Percentiles rank a stretch among this genome's conserved stretches.
Conservation (phyloP, 257 asterid species). For the Solanum rostratum region DNA sequence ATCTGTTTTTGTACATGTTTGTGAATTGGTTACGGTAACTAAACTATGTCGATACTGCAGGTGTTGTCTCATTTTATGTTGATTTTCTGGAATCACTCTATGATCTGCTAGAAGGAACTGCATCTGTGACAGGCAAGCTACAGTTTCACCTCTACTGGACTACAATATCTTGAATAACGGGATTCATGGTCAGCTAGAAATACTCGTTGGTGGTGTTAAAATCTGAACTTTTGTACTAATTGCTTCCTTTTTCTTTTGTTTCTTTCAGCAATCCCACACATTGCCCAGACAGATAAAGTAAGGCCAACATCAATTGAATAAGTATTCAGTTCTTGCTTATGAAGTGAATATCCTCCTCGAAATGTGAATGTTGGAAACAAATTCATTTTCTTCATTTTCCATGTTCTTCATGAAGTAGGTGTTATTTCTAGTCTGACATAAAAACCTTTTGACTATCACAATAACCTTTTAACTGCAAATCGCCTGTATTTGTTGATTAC, state of each 20-base stretch:
- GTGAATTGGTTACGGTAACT: background rate
- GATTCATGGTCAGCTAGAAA: background rate
- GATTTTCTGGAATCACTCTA: constrained; percentile 60
- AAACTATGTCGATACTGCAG: constrained; percentile 25
- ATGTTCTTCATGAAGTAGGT: background rate
- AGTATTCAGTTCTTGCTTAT: background rate
- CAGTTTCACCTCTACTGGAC: background rate
- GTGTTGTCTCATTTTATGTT: constrained; percentile 72
- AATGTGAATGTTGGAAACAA: background rate
- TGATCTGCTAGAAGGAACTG: constrained; percentile 62
- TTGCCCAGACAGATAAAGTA: constrained; percentile 71
- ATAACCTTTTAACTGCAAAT: background rate
- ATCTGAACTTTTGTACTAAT: background rate
- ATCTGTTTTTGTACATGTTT: background rate
- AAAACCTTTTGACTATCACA: background rate
- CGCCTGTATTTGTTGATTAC: background rate
- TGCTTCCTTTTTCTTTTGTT: background rate
- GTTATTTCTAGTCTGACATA: background rate
- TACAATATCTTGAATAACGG: background rate
- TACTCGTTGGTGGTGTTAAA: background rate
- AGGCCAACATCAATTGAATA: background rate
- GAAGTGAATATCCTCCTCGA: background rate
- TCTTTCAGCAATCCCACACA: constrained; percentile 62
- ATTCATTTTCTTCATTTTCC: background rate
- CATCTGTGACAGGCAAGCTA: constrained; percentile 65